A percentile compares a stretch with the other conserved stretches of the same genome.
Conservation (phyloP, 208 protist species). For the Leptomonas pyrrhocoris region DNA sequence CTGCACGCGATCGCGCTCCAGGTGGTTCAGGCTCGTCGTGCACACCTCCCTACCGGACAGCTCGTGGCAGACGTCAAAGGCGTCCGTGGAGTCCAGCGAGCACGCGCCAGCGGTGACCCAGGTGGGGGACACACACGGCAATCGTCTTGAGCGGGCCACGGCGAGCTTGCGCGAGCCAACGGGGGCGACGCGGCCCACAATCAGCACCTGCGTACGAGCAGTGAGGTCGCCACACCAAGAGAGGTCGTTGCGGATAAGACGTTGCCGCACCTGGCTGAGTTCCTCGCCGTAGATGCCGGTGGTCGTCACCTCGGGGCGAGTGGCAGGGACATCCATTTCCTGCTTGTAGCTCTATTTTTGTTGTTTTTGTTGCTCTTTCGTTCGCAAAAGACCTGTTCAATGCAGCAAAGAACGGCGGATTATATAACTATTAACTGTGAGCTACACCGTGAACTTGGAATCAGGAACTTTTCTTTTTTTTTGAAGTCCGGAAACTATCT, state of each 20-base stretch:
- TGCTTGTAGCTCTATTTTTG: too few species aligned
- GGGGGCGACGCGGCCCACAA: conserved; percentile 39
- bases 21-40: conserved; percentile 38
- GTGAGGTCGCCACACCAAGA: conserved; percentile 49
- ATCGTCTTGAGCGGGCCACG: conserved; percentile 42
- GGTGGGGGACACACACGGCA: conserved; percentile 60
- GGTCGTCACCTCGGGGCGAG: conserved; percentile 59
- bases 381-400: neutral
- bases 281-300: conserved; percentile 59
- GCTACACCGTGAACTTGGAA: too few species aligned
- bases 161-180: conserved; percentile 42
- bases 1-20: conserved; percentile 36
- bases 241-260: conserved; percentile 30
- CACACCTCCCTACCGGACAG: conserved; percentile 51
- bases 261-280: conserved; percentile 39
- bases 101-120: conserved; percentile 60
- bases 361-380: too few species aligned
- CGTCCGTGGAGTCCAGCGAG: conserved; percentile 21
- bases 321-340: conserved; percentile 36
- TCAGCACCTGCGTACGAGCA: conserved; percentile 45
- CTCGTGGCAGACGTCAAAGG: conserved; percentile 43
- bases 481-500: conserved; percentile 10
- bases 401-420: too few species aligned
- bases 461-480: conserved; percentile 9
- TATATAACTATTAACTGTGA: too few species aligned